These are phyloP conservation scores for Elasticomyces elasticus DNA, from an alignment of 495 filamentous ascomycete species.

Conservation along the genomic window DNA sequence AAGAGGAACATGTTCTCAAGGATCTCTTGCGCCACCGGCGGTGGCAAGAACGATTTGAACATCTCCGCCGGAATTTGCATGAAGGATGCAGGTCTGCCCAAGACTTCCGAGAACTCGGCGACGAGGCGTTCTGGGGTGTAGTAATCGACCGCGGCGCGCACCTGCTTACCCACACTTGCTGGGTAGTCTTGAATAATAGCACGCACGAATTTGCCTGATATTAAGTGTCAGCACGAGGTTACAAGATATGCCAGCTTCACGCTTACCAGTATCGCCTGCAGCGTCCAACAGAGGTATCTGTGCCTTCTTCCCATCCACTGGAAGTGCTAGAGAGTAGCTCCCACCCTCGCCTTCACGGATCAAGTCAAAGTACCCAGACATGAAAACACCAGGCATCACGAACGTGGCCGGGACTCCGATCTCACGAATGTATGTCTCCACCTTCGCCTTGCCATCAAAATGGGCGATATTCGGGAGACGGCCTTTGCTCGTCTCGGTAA, in stretches of 20 bases:
- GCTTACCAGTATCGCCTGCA: slow-evolving; percentile 34
- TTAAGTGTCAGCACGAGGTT: neutral
- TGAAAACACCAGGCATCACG: slow-evolving; percentile 50
- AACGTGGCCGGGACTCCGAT: slow-evolving; percentile 43
- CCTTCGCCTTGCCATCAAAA: slow-evolving; percentile 5
- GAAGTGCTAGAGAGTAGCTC: slow-evolving; percentile 37
- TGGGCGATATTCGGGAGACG: neutral
- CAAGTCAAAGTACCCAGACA: slow-evolving; percentile 38
- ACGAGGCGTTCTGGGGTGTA: slow-evolving; percentile 39
- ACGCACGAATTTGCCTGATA: slow-evolving; percentile 43
- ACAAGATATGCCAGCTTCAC: too few relatives aligned
- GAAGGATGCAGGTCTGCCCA: slow-evolving; percentile 38
- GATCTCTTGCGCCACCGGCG: slow-evolving; percentile 39
- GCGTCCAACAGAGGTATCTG: slow-evolving; percentile 46
- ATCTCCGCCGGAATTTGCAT: slow-evolving; percentile 37
- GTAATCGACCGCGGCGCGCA: slow-evolving; percentile 44
- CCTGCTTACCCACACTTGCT: slow-evolving; percentile 33
- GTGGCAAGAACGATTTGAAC: slow-evolving; percentile 40
- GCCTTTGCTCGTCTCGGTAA: slow-evolving; percentile 10
- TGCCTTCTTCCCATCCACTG: slow-evolving; percentile 31
- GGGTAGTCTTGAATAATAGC: slow-evolving; percentile 38
- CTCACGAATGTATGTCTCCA: slow-evolving; percentile 15
- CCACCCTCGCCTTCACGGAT: slow-evolving; percentile 27
- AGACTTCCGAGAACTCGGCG: slow-evolving; percentile 40
- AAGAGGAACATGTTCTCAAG: slow-evolving; percentile 42